Percentiles rank a stretch among this genome's conserved stretches.
Conservation (phyloP, 352 stramenopile species). For the Thraustochytrium sp. region DNA sequence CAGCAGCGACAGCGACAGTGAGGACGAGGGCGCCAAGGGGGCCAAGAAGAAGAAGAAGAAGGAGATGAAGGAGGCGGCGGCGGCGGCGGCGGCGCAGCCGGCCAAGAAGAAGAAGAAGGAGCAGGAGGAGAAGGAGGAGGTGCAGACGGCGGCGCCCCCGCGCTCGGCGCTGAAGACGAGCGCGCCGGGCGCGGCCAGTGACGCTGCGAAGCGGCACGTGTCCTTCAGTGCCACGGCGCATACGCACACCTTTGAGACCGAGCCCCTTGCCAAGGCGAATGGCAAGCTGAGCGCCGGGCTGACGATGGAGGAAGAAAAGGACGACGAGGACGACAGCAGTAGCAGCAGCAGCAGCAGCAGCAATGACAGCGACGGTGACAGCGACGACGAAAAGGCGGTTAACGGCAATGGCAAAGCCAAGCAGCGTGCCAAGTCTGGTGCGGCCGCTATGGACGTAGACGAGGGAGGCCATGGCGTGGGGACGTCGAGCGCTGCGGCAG, state of each 20-base stretch:
- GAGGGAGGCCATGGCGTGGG: not conserved
- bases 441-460: not conserved
- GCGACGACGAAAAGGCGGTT: not conserved
- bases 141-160: not conserved
- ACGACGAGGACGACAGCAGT: not conserved
- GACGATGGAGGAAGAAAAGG: not conserved
- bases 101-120: not conserved
- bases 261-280: too few species aligned
- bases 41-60: not conserved
- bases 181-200: not conserved
- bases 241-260: not conserved
- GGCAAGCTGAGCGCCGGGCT: too few species aligned
- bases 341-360: not conserved
- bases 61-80: not conserved
- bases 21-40: not conserved
- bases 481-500: not conserved
- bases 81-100: not conserved
- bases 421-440: not conserved
- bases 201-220: not conserved
- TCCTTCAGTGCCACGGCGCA: not conserved
- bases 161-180: not conserved
- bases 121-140: not conserved
- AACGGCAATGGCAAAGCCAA: not conserved
- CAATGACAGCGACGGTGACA: not conserved
- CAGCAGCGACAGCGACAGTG: not conserved